phyloP scores from a whole-genome alignment of 306 rosid genomes.

The Acacia melanoxylon region DNA sequence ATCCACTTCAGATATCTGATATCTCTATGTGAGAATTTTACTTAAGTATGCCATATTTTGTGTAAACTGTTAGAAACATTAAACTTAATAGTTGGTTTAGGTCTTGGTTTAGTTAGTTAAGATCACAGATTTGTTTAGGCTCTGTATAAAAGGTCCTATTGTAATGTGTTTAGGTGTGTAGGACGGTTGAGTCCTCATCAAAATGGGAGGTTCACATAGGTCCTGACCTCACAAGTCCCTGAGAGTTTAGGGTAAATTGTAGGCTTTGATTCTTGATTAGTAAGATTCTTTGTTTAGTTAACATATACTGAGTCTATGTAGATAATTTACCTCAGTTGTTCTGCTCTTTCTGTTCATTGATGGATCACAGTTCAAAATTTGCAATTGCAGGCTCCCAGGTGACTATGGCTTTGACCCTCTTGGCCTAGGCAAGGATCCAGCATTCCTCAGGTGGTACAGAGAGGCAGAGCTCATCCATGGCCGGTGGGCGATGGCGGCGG shows the following conservation, averaged over 20 bases:
- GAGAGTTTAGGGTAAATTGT: too few species aligned
- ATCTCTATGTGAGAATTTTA: not conserved
- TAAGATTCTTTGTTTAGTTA: too few species aligned
- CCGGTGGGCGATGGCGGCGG: constrained; percentile 98
- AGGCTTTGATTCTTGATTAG: too few species aligned
- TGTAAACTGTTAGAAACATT: not conserved
- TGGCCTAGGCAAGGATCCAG: constrained; percentile 92
- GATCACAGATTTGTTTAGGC: too few species aligned
- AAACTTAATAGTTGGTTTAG: too few species aligned
- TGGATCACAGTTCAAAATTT: not conserved
- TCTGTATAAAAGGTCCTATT: too few species aligned
- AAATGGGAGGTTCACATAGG: too few species aligned
- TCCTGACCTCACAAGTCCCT: too few species aligned
- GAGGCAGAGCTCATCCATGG: constrained; percentile 99
- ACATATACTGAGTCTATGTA: not conserved
- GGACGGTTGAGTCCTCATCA: too few species aligned
- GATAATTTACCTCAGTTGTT: not conserved
- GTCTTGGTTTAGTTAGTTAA: too few species aligned
- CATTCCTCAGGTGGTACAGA: constrained; percentile 95
- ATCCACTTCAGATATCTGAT: not conserved
- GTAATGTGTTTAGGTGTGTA: too few species aligned
- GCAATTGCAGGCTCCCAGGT: constrained; percentile 78
- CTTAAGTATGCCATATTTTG: not conserved
- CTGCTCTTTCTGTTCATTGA: not conserved
- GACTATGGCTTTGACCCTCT: constrained; percentile 96